Percentiles rank a stretch among this genome's conserved stretches.
phyloP scores from a whole-genome alignment of 192 early-diverging fungal genomes.

The Paraglomus occultum region DNA sequence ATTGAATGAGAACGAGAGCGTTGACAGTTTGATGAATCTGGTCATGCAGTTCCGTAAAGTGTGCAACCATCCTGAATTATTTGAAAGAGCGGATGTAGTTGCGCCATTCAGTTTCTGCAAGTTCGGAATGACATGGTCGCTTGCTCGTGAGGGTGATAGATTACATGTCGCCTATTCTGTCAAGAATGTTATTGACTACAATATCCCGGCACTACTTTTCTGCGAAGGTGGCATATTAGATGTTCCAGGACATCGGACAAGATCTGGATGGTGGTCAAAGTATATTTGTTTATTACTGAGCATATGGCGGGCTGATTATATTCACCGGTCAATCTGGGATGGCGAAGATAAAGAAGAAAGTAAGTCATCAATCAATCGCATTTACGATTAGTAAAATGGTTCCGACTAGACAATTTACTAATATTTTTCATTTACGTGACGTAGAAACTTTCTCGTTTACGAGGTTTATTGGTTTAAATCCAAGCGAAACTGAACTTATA shows the following conservation, averaged over 20 bases:
- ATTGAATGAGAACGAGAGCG: conserved; percentile 63
- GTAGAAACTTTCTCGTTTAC: conserved; percentile 55
- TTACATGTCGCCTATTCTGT: conserved; percentile 61
- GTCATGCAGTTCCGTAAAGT: conserved; percentile 95
- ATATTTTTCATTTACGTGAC: conserved; percentile 16
- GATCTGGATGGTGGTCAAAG: conserved; percentile 43
- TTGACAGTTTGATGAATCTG: conserved; percentile 86
- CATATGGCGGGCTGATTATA: conserved; percentile 58
- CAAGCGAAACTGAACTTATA: conserved; percentile 44
- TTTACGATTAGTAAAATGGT: background rate
- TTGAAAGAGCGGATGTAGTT: conserved; percentile 82
- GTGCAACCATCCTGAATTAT: conserved; percentile 85
- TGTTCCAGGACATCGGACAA: conserved; percentile 39
- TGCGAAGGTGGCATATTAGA: conserved; percentile 59
- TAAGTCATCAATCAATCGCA: background rate
- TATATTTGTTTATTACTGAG: conserved; percentile 50
- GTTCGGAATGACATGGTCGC: conserved; percentile 58
- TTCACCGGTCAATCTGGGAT: conserved; percentile 46
- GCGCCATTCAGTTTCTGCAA: conserved; percentile 63
- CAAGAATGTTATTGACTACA: conserved; percentile 57
- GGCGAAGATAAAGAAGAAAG: conserved; percentile 32
- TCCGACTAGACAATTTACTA: background rate
- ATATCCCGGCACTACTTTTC: conserved; percentile 68
- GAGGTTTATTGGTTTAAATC: conserved; percentile 49
- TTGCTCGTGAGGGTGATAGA: conserved; percentile 60